phyloP scores from a whole-genome alignment of 805 yeast species.

The Saccharomycopsis guyanensis region DNA sequence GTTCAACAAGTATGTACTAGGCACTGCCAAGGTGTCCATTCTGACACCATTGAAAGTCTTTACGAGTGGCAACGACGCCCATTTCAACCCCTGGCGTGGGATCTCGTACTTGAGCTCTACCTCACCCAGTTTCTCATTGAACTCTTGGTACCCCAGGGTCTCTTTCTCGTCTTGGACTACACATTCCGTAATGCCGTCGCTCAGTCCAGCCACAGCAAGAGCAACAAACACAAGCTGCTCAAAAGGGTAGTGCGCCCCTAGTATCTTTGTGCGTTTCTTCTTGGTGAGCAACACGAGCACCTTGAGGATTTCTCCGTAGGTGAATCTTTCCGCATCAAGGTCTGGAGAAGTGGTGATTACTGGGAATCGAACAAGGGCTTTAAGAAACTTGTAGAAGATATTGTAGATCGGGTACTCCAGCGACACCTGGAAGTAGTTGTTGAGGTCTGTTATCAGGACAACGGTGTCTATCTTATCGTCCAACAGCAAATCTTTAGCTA shows the following conservation, averaged over 20 bases:
- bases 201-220: slow-evolving; percentile 5
- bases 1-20: slow-evolving; percentile 8
- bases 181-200: slow-evolving; percentile 5
- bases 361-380: slow-evolving; percentile 10
- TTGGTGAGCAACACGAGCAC: slow-evolving; percentile 6
- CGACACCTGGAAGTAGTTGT: slow-evolving; percentile 8
- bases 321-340: slow-evolving; percentile 1
- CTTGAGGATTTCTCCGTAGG: slow-evolving; percentile 14
- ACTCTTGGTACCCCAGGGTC: slow-evolving; percentile 1
- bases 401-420: slow-evolving; percentile 2
- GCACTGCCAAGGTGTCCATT: neutral
- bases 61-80: slow-evolving; percentile 7
- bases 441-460: neutral
- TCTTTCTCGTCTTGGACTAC: neutral
- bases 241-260: slow-evolving; percentile 12
- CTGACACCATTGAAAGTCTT: neutral
- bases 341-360: neutral
- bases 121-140: slow-evolving; percentile 18
- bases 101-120: slow-evolving; percentile 6
- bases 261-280: slow-evolving; percentile 6
- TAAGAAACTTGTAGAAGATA: slow-evolving; percentile 15
- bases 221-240: slow-evolving; percentile 7
- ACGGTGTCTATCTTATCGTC: neutral
- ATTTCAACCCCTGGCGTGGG: neutral
- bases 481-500: neutral